Evolutionary conservation across 2,329 filamentous ascomycete species (phyloP).

Genomic region (Beauveria asiatica): DNA sequence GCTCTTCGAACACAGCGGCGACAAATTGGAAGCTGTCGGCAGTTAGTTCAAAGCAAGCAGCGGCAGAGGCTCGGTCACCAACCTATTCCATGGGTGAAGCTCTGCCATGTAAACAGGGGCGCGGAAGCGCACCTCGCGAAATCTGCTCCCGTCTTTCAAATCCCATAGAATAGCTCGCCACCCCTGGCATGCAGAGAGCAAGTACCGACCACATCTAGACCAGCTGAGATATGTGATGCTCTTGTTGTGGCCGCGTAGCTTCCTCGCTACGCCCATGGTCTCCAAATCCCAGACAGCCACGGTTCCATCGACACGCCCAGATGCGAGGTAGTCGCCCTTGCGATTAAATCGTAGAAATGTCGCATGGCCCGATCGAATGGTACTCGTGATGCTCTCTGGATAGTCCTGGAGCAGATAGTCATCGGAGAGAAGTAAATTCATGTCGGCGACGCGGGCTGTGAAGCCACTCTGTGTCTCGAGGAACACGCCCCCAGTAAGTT

Average conservation of each 20-base stretch:
- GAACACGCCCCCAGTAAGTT: neutral
- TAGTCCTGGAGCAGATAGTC: slow-evolving; percentile 69
- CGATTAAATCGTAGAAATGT: slow-evolving; percentile 79
- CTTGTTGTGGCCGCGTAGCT: slow-evolving; percentile 84
- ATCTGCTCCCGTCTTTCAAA: slow-evolving; percentile 57
- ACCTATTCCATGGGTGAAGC: slow-evolving; percentile 86
- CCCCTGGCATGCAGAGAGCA: slow-evolving; percentile 88
- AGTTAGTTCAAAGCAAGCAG: slow-evolving; percentile 15
- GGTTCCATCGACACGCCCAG: slow-evolving; percentile 86
- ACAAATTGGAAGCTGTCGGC: slow-evolving; percentile 70
- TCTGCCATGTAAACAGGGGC: slow-evolving; percentile 94
- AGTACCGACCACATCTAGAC: slow-evolving; percentile 84
- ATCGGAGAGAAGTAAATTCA: slow-evolving; percentile 54
- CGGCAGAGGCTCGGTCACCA: slow-evolving; percentile 16
- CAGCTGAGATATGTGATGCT: slow-evolving; percentile 93
- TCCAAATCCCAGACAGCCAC: slow-evolving; percentile 96
- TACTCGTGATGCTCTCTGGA: slow-evolving; percentile 81
- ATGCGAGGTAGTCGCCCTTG: slow-evolving; percentile 88
- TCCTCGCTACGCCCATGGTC: slow-evolving; percentile 92
- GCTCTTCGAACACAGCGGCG: slow-evolving; percentile 86
- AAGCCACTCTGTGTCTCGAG: neutral
- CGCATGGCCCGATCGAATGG: slow-evolving; percentile 64
- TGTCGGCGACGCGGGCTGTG: slow-evolving; percentile 20
- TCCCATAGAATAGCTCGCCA: slow-evolving; percentile 98
- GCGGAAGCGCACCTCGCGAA: slow-evolving; percentile 83